phyloP scores from a whole-genome alignment of 2,329 filamentous ascomycete species.

The Paracoccidioides lutzii region DNA sequence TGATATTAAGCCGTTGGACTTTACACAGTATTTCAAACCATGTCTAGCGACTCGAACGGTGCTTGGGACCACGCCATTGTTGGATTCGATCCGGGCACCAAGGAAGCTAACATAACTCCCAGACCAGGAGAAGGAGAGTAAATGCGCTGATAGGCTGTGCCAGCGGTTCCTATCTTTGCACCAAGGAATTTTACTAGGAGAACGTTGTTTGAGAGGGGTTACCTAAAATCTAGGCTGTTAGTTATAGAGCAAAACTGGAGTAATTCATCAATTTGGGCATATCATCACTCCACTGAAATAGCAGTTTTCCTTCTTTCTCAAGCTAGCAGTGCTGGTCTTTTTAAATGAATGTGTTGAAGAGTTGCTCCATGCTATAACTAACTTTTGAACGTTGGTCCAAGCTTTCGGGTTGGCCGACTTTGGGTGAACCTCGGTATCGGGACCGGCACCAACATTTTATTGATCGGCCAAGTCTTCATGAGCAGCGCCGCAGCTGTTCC shows the following conservation, averaged over 20 bases:
- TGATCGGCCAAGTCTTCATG: slow-evolving; percentile 12
- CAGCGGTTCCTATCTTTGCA: neutral
- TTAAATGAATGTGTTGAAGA: neutral
- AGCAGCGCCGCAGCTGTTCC: neutral
- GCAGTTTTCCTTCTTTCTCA: neutral
- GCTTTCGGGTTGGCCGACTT: neutral
- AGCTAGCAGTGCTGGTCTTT: neutral
- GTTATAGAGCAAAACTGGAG: neutral
- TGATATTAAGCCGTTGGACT: neutral
- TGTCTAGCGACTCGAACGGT: no score
- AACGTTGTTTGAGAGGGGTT: neutral
- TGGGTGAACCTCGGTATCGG: slow-evolving; percentile 26
- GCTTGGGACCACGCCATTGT: no score
- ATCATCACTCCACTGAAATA: neutral
- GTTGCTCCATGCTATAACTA: neutral
- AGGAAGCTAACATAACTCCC: neutral
- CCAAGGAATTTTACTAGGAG: neutral
- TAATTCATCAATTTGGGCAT: neutral
- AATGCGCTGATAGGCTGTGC: neutral
- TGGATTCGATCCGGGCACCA: no score
- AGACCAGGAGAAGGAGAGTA: neutral
- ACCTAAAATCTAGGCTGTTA: neutral
- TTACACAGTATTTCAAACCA: no score
- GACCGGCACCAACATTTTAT: slow-evolving; percentile 13
- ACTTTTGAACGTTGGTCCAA: neutral